Evolutionary conservation across 441 rosid genomes (phyloP), one percentile per base, ranked within the genome.

Genomic region (Adansonia madagascariensis): DNA sequence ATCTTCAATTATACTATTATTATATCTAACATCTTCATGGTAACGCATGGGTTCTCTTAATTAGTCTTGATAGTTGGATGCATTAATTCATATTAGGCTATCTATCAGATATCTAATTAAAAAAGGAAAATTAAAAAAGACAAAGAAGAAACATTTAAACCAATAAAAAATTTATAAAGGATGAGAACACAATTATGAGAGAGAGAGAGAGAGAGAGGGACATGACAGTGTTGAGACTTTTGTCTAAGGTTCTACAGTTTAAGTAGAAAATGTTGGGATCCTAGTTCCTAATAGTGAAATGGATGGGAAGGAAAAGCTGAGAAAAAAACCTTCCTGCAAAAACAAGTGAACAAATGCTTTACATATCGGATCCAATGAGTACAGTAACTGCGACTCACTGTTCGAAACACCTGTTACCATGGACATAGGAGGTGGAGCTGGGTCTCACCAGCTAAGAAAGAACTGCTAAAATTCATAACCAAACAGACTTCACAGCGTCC

Each of bases 281-380:
- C 41, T 35, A 35, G 41, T 35, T 75, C 73, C 74, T 46, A 77
- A 79, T 22, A 75, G 82, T 70, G 77, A 60, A 62, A 61, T 70
- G 67, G 75, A 4, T 68, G 60, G 76, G 72, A 78, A 70, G 74
- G 20, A 78, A 77, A 82, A 50, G 80, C 65, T 80, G 81, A 82
- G 41, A 35, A 73, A 77, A 18, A 41, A 72, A 18, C 60, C 80
- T 79, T 75, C 69, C 75, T 78, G 78, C 66, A 71, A 78, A 74
- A 81, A 77, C 63, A 56, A 71, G 63, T 35, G 64, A 79, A 72
- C 71, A 47, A 31, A 56, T 53, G 22, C 63, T 61, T 35, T 77
- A 71, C 75, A 74, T 77, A 80, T 77, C 60, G 80, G 82, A 80
- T 84, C 82, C 83, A 79, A 73, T 77, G 83, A 73, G 22, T 43